phyloP scores from a whole-genome alignment of 192 early-diverging fungal genomes.

The Podila clonocystis region DNA sequence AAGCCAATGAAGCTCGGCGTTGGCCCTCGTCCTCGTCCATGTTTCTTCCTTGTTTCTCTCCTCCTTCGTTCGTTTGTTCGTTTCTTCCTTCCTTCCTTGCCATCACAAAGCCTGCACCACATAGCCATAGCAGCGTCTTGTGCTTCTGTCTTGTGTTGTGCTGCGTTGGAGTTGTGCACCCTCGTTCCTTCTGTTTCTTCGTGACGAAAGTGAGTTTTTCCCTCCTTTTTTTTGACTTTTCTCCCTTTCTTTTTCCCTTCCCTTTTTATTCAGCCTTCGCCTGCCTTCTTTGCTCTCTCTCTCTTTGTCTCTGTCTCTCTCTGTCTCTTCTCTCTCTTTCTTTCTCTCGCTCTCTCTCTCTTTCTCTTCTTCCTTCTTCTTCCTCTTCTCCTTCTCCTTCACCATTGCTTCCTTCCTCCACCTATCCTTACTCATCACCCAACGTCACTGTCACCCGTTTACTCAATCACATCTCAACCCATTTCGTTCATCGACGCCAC shows the following conservation, averaged over 20 bases:
- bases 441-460: not conserved
- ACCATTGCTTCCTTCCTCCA: not conserved
- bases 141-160: too few species aligned
- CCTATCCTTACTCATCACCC: not conserved
- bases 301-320: too few species aligned
- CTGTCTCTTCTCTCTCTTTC: not conserved
- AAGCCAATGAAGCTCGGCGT: too few species aligned
- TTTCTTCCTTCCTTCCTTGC: not conserved
- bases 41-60: conserved; percentile 1
- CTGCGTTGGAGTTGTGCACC: not conserved
- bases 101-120: too few species aligned
- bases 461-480: not conserved
- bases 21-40: not conserved
- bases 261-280: not conserved
- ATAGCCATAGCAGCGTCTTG: too few species aligned
- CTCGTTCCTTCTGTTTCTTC: not conserved
- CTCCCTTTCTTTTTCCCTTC: not conserved
- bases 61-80: too few species aligned
- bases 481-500: not conserved
- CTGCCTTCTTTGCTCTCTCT: too few species aligned
- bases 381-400: too few species aligned
- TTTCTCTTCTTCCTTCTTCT: not conserved
- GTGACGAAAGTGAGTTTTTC: conserved; percentile 19
- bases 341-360: too few species aligned
- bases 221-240: conserved; percentile 14